phyloP scores from a whole-genome alignment of 331 rosid genomes.

The Ulmus americana region DNA sequence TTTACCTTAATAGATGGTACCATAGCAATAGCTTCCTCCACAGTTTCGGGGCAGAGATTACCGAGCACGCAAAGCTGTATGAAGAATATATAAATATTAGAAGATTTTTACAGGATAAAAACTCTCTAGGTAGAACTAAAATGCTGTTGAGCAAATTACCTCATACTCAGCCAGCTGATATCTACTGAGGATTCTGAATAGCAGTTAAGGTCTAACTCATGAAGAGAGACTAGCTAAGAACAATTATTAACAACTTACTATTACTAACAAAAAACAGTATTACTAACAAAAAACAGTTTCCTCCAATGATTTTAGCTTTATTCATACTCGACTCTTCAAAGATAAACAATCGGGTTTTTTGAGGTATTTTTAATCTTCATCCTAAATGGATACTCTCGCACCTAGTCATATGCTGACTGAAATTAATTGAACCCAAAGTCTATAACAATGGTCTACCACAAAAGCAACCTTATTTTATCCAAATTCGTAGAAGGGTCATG shows the following conservation, averaged over 20 bases:
- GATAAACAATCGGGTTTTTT: not conserved
- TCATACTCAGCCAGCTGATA: conserved; percentile 87
- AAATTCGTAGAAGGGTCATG: not conserved
- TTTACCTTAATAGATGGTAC: conserved; percentile 91
- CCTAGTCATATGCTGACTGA: not conserved
- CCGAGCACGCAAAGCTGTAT: conserved; percentile 93
- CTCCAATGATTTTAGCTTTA: not conserved
- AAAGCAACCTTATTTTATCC: not conserved
- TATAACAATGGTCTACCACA: not conserved
- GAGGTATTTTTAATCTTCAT: not conserved
- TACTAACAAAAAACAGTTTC: not conserved
- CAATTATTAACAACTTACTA: not conserved
- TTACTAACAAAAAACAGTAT: not conserved
- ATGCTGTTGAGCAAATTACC: conserved; percentile 40
- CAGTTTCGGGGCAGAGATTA: conserved; percentile 98
- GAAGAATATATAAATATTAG: not conserved
- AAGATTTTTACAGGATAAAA: not conserved
- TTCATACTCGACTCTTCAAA: not conserved
- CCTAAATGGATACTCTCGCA: not conserved
- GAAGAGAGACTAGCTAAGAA: conserved; percentile 2
- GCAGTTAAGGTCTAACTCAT: conserved; percentile 49
- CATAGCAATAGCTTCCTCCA: conserved; percentile 99
- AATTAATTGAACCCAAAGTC: not conserved
- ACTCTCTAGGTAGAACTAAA: not conserved
- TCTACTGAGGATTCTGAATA: conserved; percentile 73